Evolutionary conservation across 805 yeast genomes (phyloP), one percentile per base, ranked within the genome.

Genomic region (Candida succiphila): DNA sequence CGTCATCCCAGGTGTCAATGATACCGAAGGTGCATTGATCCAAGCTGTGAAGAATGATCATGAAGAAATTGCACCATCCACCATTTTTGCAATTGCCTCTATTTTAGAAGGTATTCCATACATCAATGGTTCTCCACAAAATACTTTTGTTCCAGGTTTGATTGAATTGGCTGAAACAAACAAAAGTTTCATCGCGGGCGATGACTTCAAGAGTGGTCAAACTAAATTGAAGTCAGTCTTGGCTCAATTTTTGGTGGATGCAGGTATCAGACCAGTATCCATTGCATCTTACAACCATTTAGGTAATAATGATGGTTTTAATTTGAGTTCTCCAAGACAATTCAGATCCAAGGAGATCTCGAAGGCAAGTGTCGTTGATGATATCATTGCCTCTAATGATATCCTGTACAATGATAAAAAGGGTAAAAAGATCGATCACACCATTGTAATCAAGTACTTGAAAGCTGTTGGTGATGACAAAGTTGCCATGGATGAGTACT

Each of bases 401-500:
- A 75, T 88, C 47, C 64, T 88, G 43, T 88, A 87, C 71, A 83
- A 85, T 53, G 78, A 83, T 32, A 76, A 83, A 60, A 53, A 65
- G 29, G 95, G 95, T 31, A 69, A 75, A 42, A 71, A 69, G 41
- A 81, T 89, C 41, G 96, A 88, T 52, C 97, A 88, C 60, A 82
- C 94, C 63, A 88, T 88, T 57, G 96, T 88, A 40, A 88, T 88
- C 67, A 88, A 88, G 65, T 87, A 88, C 60, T 64, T 89, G 55
- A 82, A 84, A 36, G 96, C 96, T 7, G 96, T 88, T 31, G 95
- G 95, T 25, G 97, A 88, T 61, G 78, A 92, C 43, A 88, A 88
- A 67, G 95, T 88, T 43, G 97, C 97, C 34, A 89, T 88, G 96
- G 97, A 88, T 60, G 96, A 89, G 65, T 88, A 88, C 65, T 86